Base-by-base conservation (phyloP, 2,329 filamentous ascomycete species). In the Thielaviopsis populi region DNA sequence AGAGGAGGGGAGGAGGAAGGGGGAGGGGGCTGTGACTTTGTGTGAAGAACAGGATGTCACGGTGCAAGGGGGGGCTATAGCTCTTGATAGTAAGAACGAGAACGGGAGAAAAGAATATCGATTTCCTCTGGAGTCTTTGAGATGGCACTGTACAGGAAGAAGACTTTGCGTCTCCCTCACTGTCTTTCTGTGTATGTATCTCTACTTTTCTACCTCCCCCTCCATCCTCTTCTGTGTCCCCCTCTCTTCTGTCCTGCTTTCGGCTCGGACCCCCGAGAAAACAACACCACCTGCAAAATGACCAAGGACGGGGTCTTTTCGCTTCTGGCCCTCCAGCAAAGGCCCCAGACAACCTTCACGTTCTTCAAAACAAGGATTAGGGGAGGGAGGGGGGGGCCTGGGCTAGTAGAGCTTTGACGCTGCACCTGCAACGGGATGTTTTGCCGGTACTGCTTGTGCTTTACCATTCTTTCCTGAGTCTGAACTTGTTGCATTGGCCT, bases 241-340 rank as follows among this genome's bases (percentile, higher is more conserved):
- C 46, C 10, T 3, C 46, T 19, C 46, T 13, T 6, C 17, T n/a
- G 5, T 37, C 53, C 30, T 56, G n/a, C 53, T 37, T 27, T 56
- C 53, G 24, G 53, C 53, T 33, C 53, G 53, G 24, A 33, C 53
- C 27, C 33, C 24, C 27, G 53, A 56, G 53, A 56, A 56, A 56
- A 56, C 50, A 56, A 56, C 24, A 33, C 53, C 53, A 56, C 53
- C 30, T 11, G 53, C 53, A 56, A 56, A 56, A 56, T 56, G 53
- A 56, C 53, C 53, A 56, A 37, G 53, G 53, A 56, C 53, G 53
- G 53, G 27, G 53, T 56, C 53, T 56, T 56, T 37, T 56, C 53
- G 53, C 53, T 56, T 56, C 53, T 56, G 53, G n/a, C 53, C 53
- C 53, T 56, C 24, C 24, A 56, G 17, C 19, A 56, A n/a, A 56